phyloP scores from a whole-genome alignment of 495 filamentous ascomycete species.

The Talaromyces nanjingensis region DNA sequence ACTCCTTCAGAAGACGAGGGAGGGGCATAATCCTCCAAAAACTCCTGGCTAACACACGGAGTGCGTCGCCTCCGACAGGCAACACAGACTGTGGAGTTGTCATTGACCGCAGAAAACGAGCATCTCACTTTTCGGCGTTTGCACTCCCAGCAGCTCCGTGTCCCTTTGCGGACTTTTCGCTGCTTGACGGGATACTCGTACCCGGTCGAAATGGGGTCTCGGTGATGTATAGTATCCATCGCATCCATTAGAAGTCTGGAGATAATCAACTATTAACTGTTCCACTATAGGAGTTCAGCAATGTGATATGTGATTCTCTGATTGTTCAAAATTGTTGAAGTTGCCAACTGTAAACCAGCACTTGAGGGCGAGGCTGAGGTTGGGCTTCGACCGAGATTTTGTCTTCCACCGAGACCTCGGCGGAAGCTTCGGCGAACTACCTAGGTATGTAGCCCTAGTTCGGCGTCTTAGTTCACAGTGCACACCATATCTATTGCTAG shows the following conservation, averaged over 20 bases:
- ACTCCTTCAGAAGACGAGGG: background rate
- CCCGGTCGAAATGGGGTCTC: background rate
- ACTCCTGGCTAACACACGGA: slow-evolving; percentile 13
- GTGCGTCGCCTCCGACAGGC: slow-evolving; percentile 12
- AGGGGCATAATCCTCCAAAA: slow-evolving; percentile 11
- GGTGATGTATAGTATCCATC: background rate
- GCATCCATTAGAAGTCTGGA: background rate
- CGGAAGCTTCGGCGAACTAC: background rate
- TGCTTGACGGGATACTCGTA: background rate
- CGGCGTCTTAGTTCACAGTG: too few relatives aligned
- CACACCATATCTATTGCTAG: too few relatives aligned
- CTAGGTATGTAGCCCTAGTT: background rate
- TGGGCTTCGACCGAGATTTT: background rate
- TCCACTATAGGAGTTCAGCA: too few relatives aligned
- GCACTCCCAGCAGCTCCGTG: slow-evolving; percentile 18
- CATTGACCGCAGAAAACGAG: background rate
- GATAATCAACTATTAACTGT: background rate
- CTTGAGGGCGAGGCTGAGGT: background rate
- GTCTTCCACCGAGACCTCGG: background rate
- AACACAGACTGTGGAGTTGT: slow-evolving; percentile 9
- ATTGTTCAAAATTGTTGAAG: background rate
- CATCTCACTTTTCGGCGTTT: slow-evolving; percentile 18
- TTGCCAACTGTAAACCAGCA: background rate
- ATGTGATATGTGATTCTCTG: background rate
- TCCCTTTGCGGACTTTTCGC: slow-evolving; percentile 14